These are phyloP conservation scores for Solanum raphanifolium DNA, from an alignment of 257 asterid species.

Conservation along the genomic window DNA sequence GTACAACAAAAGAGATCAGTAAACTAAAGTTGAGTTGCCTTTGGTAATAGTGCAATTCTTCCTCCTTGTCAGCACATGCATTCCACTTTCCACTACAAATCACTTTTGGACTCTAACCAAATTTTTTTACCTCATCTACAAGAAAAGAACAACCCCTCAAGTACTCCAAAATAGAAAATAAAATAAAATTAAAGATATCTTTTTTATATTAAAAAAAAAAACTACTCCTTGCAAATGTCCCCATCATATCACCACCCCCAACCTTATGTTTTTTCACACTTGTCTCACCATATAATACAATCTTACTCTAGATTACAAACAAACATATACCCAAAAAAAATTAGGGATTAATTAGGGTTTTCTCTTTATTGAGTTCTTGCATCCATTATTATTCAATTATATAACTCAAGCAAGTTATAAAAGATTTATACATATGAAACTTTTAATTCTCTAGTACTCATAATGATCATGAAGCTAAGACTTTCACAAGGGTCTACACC, in stretches of 20 bases:
- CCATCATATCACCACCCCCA: neutral
- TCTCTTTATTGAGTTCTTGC: neutral
- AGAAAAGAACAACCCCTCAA: conserved; percentile 39
- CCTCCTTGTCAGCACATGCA: conserved; percentile 71
- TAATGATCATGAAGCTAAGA: neutral
- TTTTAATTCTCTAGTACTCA: neutral
- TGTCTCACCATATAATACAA: neutral
- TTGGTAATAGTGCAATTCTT: conserved; percentile 45
- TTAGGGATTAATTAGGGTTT: neutral
- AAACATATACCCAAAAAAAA: neutral
- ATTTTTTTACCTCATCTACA: conserved; percentile 48
- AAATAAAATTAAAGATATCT: neutral
- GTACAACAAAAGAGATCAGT: neutral
- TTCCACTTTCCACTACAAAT: conserved; percentile 59
- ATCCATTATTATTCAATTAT: neutral
- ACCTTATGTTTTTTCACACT: neutral
- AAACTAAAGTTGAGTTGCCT: conserved; percentile 48
- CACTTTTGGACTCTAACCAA: conserved; percentile 33
- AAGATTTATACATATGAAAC: neutral
- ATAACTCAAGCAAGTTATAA: neutral
- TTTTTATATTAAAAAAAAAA: neutral
- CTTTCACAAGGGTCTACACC: neutral
- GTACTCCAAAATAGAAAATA: neutral
- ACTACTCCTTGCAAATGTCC: neutral
- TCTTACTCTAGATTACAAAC: neutral